These are phyloP conservation scores for Hymenoscyphus salicellus DNA, from an alignment of 2,329 filamentous ascomycete species.

Conservation along the genomic window DNA sequence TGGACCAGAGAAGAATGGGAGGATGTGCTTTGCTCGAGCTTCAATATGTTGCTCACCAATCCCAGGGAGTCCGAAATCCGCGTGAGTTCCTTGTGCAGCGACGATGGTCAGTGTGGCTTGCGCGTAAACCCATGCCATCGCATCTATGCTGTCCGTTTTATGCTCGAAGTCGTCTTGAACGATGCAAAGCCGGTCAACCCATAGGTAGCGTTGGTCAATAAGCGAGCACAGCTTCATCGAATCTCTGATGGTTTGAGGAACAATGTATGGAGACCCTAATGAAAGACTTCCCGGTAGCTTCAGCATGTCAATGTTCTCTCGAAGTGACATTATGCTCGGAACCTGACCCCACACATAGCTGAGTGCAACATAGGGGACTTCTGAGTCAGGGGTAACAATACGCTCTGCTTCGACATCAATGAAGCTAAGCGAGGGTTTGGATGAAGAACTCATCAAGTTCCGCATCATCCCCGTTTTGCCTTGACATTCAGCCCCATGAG, in stretches of 20 bases:
- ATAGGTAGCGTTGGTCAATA: not conserved
- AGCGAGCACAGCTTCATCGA: not conserved
- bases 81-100: not conserved
- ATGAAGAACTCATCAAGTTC: not conserved
- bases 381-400: not conserved
- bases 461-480: not conserved
- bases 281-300: not conserved
- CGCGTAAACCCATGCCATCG: not conserved
- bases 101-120: not conserved
- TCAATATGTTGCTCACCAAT: not conserved
- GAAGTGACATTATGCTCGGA: not conserved
- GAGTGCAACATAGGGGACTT: not conserved
- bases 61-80: not conserved
- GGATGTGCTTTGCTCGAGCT: not conserved
- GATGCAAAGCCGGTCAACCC: constrained; percentile 4
- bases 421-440: not conserved
- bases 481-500: not conserved
- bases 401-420: not conserved
- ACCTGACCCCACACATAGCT: constrained; percentile 4
- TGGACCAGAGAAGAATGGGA: not conserved
- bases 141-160: not conserved
- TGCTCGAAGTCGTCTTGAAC: not conserved
- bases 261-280: not conserved
- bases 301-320: not conserved
- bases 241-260: not conserved